These are phyloP conservation scores for Annulohypoxylon truncatum DNA, from an alignment of 2,329 filamentous ascomycete species.

Conservation along the genomic window DNA sequence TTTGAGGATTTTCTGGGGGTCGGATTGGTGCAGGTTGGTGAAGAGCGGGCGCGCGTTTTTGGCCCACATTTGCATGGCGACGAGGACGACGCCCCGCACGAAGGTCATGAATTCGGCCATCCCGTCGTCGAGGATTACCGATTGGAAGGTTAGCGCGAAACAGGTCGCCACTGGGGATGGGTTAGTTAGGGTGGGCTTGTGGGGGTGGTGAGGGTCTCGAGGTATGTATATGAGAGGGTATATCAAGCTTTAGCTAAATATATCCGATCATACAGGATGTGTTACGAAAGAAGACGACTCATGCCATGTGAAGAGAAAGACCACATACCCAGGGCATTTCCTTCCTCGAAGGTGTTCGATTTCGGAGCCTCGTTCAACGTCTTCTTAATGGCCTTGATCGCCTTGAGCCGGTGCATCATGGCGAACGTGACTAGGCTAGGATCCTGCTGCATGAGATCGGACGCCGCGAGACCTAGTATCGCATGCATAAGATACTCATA, in stretches of 20 bases:
- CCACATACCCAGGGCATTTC: conserved; percentile 61
- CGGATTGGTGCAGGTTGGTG: conserved; percentile 57
- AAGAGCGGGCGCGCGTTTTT: conserved; percentile 64
- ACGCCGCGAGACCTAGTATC: conserved; percentile 73
- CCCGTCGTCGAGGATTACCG: conserved; percentile 67
- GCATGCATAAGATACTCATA: conserved; percentile 66
- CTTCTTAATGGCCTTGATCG: conserved; percentile 71
- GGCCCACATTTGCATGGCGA: conserved; percentile 65
- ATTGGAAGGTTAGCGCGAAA: conserved; percentile 70
- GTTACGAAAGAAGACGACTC: no score
- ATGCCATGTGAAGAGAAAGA: no score
- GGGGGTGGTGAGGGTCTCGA: neutral
- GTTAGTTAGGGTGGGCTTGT: neutral
- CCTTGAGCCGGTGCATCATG: conserved; percentile 73
- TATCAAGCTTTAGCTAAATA: no score
- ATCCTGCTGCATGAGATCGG: conserved; percentile 67
- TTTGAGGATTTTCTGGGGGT: conserved; percentile 56
- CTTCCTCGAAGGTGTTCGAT: conserved; percentile 61
- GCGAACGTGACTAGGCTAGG: conserved; percentile 66
- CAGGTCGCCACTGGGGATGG: conserved; percentile 63
- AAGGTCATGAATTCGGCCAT: conserved; percentile 71
- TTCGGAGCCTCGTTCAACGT: conserved; percentile 59
- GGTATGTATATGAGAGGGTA: no score
- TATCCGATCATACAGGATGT: no score
- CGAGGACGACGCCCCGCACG: conserved; percentile 66